Percentiles rank a stretch among this genome's conserved stretches.
Conservation (phyloP, 352 stramenopile genomes). For the Globisporangium echinulatum region DNA sequence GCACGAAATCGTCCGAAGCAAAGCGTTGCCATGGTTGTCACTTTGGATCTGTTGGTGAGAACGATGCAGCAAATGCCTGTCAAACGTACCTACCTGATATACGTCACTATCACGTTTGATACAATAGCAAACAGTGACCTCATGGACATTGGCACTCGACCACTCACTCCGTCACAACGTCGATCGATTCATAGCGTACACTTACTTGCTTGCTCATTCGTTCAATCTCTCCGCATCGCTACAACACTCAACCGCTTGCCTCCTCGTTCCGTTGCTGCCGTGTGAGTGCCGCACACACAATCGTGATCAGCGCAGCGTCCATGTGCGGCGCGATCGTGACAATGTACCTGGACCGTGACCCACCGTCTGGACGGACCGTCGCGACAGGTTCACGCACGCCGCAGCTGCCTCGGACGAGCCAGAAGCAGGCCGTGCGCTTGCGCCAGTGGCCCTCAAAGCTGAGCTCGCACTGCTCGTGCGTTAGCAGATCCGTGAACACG, state of each 20-base stretch:
- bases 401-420: neutral
- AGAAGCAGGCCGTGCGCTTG: neutral
- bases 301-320: slow-evolving; percentile 21
- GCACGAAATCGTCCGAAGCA: neutral
- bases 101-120: no score
- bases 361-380: neutral
- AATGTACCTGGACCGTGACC: slow-evolving; percentile 9
- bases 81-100: no score
- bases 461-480: neutral
- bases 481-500: neutral
- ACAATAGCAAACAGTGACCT: no score
- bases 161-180: no score
- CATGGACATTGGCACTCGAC: no score
- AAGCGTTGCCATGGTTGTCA: neutral
- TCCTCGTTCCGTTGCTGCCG: neutral
- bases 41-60: neutral
- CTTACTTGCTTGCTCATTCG: no score
- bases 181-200: no score
- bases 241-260: no score
- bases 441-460: slow-evolving; percentile 3
- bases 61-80: no score
- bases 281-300: slow-evolving; percentile 18
- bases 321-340: slow-evolving; percentile 20
- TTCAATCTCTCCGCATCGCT: no score
- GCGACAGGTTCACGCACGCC: neutral